Base-by-base conservation (phyloP, 2,329 filamentous ascomycete genomes). In the Stagonosporopsis cucurbitacearum region DNA sequence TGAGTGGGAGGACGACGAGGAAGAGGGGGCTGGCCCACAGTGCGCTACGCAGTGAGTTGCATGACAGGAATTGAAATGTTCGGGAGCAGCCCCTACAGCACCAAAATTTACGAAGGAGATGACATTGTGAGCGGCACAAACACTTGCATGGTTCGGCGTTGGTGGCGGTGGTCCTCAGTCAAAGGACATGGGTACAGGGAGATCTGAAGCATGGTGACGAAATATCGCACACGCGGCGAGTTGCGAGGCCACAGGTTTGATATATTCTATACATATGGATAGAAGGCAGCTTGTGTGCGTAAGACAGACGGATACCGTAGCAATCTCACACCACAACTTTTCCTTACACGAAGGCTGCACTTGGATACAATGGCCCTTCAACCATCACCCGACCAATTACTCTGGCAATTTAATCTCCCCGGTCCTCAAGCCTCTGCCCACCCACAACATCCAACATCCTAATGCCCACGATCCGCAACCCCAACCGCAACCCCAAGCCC, bases 1-100 rank as follows among this genome's bases (percentile, higher is more conserved):
- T 12, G 91, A 88, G 84, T 88, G 89, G 77, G 88, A 90, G 23
- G 88, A 89, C 2, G 87, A 86, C 0, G 87, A 80, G 15, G 87
- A 77, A 15, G 87, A 77, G 15, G 79, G 77, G 22, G 78, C 83
- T 5, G 86, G 82, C 36, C 81, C 89, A 25, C 90, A 93, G 74
- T 93, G 90, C 70, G 86, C 88, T 59, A 86, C 88, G 54, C 88
- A 91, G 80, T 91, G 86, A 64, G 17, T 17, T 20, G 6, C n/a
- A 12, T 9, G 11, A 1, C 35, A 37, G 35, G 17, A 37, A 37
- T 19, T 19, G 17, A 37, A 20, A 9, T 19, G 19, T 20, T 37
- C 12, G 35, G 17, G 17, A 37, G 35, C 35, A 37, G 19, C 7
- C 17, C 11, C 17, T 37, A 12, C 6, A 37, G 6, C 17, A 13